Evolutionary conservation across 148 eudicot genomes (phyloP).

Genomic region (Spergularia marina): DNA sequence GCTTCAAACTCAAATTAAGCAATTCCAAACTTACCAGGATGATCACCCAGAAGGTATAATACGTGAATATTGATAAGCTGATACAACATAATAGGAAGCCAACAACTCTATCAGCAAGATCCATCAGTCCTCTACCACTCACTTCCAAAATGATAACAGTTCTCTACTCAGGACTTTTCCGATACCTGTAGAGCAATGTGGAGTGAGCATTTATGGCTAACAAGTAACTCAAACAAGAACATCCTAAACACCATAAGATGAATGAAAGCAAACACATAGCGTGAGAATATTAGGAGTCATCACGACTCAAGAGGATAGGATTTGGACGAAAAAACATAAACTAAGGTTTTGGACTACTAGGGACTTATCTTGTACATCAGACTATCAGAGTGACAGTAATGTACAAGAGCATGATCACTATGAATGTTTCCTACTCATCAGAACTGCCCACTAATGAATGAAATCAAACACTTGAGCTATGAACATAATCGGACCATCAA

Average conservation of each 20-base stretch:
- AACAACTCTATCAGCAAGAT: slow-evolving; percentile 83
- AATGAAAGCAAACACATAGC: neutral
- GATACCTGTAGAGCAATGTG: neutral
- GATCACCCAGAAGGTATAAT: slow-evolving; percentile 92
- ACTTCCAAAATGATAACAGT: neutral
- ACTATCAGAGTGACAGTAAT: no score
- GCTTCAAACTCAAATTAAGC: neutral
- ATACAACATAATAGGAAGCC: slow-evolving; percentile 59
- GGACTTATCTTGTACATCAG: no score
- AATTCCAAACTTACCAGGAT: slow-evolving; percentile 57
- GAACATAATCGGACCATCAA: neutral
- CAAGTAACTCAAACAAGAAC: neutral
- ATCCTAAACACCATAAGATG: neutral
- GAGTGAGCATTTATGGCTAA: neutral
- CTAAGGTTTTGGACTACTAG: no score
- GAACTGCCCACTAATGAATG: no score
- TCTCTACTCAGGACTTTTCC: no score
- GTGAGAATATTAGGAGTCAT: neutral
- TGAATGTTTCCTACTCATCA: no score
- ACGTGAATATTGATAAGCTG: slow-evolving; percentile 82
- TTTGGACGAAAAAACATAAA: no score
- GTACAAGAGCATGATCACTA: no score
- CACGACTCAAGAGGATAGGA: no score
- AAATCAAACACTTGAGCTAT: no score
- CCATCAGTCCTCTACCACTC: slow-evolving; percentile 43